Conservation (phyloP, 78 protist genomes). For the Dictyostelium discoideum region DNA sequence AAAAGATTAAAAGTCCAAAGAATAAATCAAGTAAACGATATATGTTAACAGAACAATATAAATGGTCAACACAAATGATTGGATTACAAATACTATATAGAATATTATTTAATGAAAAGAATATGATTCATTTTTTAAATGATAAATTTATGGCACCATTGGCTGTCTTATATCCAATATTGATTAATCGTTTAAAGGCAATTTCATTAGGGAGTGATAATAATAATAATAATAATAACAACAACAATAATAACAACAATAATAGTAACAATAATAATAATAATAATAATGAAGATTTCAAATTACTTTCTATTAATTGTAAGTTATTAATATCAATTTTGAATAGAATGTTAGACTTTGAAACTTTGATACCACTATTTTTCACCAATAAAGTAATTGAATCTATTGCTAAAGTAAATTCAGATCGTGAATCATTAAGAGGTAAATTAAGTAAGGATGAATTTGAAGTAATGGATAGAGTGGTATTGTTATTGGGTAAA, state of each 20-base stretch:
- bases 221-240: too few species aligned
- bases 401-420: constrained; percentile 15
- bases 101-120: constrained; percentile 37
- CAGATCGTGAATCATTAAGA: background rate
- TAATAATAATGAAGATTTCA: background rate
- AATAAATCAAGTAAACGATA: background rate
- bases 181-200: background rate
- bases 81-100: constrained; percentile 45
- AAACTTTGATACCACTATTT: constrained; percentile 22
- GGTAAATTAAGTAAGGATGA: constrained; percentile 23
- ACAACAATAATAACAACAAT: too few species aligned
- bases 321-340: constrained; percentile 23
- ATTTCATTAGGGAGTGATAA: background rate
- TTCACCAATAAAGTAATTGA: constrained; percentile 35
- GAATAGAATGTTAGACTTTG: constrained; percentile 34
- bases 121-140: constrained; percentile 25
- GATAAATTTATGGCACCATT: background rate
- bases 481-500: constrained; percentile 14
- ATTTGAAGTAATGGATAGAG: constrained; percentile 3
- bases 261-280: too few species aligned
- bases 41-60: background rate
- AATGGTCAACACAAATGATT: constrained; percentile 28
- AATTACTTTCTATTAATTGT: background rate
- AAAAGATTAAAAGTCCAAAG: background rate
- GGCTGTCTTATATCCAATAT: background rate